phyloP scores from a whole-genome alignment of 1,139 yeast species.

The Arxiozyma heterogenica region DNA sequence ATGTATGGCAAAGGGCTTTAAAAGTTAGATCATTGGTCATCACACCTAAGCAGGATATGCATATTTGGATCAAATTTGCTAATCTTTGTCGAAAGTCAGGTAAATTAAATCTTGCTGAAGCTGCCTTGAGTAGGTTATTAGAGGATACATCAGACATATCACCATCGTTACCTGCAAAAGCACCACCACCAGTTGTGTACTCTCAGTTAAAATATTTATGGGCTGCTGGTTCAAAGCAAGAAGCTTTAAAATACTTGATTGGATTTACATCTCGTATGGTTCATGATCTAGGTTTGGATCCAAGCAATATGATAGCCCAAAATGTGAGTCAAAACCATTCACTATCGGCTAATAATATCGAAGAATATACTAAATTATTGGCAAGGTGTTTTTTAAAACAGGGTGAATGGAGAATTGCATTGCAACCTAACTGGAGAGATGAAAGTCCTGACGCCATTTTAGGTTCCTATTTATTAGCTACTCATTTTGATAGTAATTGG shows the following conservation, averaged over 20 bases:
- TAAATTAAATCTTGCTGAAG: conserved; percentile 83
- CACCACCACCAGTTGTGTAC: conserved; percentile 93
- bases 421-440: conserved; percentile 71
- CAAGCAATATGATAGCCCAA: conserved; percentile 77
- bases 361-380: conserved; percentile 75
- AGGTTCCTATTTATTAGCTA: conserved; percentile 87
- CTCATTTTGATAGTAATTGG: conserved; percentile 91
- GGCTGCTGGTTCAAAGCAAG: conserved; percentile 87
- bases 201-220: conserved; percentile 96
- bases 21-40: conserved; percentile 94
- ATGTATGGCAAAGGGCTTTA: conserved; percentile 95
- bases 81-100: conserved; percentile 95
- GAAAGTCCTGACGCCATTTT: conserved; percentile 62
- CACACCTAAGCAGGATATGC: conserved; percentile 95
- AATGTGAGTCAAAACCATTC: conserved; percentile 36
- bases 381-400: conserved; percentile 95
- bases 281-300: conserved; percentile 73
- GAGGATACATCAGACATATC: conserved; percentile 43
- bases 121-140: conserved; percentile 69
- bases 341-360: conserved; percentile 72
- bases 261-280: conserved; percentile 92
- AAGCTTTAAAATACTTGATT: conserved; percentile 76
- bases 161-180: conserved; percentile 58
- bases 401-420: conserved; percentile 95
- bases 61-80: conserved; percentile 97